Percentiles rank a stretch among this genome's conserved stretches.
phyloP scores from a whole-genome alignment of 2,329 filamentous ascomycete genomes.

The Karstenula rhodostoma region DNA sequence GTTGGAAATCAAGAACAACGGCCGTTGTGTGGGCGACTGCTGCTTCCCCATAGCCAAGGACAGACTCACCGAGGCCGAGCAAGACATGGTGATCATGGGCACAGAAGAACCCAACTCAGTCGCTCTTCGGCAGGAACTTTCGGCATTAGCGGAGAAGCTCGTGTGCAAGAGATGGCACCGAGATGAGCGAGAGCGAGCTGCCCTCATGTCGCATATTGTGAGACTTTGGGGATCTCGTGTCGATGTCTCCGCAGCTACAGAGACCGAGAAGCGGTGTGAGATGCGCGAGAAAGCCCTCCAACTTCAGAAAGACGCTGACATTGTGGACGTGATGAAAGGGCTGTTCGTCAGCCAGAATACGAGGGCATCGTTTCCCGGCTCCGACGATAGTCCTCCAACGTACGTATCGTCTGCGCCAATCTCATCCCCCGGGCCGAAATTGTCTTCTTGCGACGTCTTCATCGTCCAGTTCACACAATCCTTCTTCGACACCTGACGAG shows the following conservation, averaged over 20 bases:
- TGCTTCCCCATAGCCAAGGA: neutral
- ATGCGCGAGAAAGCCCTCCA: neutral
- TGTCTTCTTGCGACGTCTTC: no score
- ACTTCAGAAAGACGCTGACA: neutral
- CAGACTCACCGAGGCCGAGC: neutral
- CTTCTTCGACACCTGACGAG: no score
- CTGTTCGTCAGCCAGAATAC: no score
- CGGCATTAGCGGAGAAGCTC: neutral
- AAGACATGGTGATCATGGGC: neutral
- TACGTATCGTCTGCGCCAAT: no score
- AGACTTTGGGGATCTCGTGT: neutral
- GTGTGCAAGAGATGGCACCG: neutral
- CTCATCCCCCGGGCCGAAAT: no score
- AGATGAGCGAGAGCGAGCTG: neutral
- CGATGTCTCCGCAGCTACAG: neutral
- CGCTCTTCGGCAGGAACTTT: neutral
- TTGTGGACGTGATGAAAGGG: neutral
- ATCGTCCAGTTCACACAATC: neutral
- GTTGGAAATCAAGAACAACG: neutral
- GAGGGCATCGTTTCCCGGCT: no score
- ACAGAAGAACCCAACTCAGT: neutral
- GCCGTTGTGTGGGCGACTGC: neutral
- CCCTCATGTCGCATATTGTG: neutral
- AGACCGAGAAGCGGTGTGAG: neutral
- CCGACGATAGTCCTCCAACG: no score